Evolutionary conservation across 1,284 basidiomycete genomes (phyloP).

Genomic region (Ceratobasidium papillatum): DNA sequence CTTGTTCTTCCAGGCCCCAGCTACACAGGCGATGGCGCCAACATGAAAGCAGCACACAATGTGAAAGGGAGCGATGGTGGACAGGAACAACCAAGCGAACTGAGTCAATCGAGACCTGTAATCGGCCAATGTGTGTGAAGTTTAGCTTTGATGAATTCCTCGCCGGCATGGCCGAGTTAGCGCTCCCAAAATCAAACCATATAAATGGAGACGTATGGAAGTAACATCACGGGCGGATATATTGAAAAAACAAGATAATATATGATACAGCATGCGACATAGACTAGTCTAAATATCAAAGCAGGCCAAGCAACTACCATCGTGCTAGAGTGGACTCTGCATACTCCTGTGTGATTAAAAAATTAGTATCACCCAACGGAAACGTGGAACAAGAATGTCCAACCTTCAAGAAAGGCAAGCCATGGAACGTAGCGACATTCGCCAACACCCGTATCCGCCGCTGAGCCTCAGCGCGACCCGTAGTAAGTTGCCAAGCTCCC

Average conservation of each 20-base stretch:
- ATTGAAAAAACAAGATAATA: neutral
- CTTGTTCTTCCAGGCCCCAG: no score
- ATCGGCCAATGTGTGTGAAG: no score
- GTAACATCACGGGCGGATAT: neutral
- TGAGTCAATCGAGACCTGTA: no score
- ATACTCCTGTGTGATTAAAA: conserved; percentile 19
- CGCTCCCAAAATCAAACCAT: no score
- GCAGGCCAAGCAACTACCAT: conserved; percentile 16
- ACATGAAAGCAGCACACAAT: no score
- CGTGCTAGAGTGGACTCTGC: conserved; percentile 35
- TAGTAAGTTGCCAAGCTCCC: conserved; percentile 77
- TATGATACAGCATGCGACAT: neutral
- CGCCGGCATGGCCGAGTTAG: no score
- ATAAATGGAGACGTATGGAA: no score
- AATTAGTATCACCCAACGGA: neutral
- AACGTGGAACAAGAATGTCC: conserved; percentile 41
- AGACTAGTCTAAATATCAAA: neutral
- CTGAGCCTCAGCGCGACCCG: conserved; percentile 74
- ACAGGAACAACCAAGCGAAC: no score
- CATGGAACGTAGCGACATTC: conserved; percentile 80
- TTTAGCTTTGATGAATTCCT: no score
- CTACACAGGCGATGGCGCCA: no score
- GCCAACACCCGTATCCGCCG: conserved; percentile 79
- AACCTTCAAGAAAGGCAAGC: conserved; percentile 71
- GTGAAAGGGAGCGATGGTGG: no score